Evolutionary conservation across 163 green algal genomes (phyloP), one percentile per base, ranked within the genome.

Genomic region (Picocystis sp.): DNA sequence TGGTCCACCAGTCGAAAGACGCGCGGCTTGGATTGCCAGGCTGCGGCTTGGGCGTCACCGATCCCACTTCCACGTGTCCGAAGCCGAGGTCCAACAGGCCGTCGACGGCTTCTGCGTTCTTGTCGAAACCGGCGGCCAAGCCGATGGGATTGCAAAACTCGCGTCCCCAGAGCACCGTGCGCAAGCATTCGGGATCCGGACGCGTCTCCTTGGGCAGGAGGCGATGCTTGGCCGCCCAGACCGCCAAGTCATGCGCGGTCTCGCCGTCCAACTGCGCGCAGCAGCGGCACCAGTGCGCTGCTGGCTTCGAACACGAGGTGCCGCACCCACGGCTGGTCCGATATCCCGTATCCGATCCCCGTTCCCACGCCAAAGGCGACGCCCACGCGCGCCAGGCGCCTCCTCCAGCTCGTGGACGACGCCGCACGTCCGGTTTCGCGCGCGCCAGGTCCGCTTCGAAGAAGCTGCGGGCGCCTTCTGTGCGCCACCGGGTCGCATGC

Each of bases 71-170:
- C 14, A 96, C 77, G 59, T 95, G 93, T 0, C 87, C 89, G 72
- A 97, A 92, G 1, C 89, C 89, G 43, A 96, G 61, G 0, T 62
- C 72, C 49, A 96, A 60, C 25, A 95, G 50, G 5, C 21, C 48
- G 48, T 33, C 21, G 21, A 55, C 8, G 17, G 21, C 48, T 21
- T 22, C 19, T 5, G 8, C 21, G 8, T 33, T 71, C 72, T 98
- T 98, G 76, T 98, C 89, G 70, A 97, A 98, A 0, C 89, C 89
- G 29, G 89, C 89, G 22, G 89, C 89, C 22, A 98, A 52, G 13
- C 89, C 89, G 2, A 98, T 59, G 2, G 89, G 89, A 67, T 97
- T 98, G 10, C 58, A 19, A 43, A 98, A 93, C 11, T 68, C 34
- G 2, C 69, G 66, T 17, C 80, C 81, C 78, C 80, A 96, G 1